Evolutionary conservation across 192 early-diverging fungal species (phyloP).

Genomic region (Mortierella claussenii): DNA sequence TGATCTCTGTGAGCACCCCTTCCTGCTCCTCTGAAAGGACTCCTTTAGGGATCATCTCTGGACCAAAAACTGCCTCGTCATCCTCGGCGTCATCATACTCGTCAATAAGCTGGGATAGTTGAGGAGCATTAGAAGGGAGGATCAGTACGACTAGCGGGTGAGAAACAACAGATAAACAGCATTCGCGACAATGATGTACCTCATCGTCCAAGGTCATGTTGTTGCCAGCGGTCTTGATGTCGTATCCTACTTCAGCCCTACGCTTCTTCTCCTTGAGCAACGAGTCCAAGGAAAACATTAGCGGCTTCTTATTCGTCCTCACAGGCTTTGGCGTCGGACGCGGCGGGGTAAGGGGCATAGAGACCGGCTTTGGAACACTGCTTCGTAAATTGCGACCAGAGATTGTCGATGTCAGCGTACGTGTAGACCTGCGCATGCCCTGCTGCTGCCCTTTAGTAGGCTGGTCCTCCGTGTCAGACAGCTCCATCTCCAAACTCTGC

Average conservation of each 20-base stretch:
- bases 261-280: slow-evolving; percentile 45
- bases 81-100: slow-evolving; percentile 26
- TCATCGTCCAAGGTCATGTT: slow-evolving; percentile 11
- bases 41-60: slow-evolving; percentile 25
- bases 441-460: neutral
- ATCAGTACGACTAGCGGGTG: too few relatives aligned
- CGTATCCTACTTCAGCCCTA: slow-evolving; percentile 24
- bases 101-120: slow-evolving; percentile 8
- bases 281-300: slow-evolving; percentile 23
- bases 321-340: neutral
- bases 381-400: slow-evolving; percentile 2
- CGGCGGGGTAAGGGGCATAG: neutral
- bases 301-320: neutral
- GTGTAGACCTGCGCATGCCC: neutral
- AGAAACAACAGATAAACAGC: too few relatives aligned
- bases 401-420: neutral
- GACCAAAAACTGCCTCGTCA: neutral
- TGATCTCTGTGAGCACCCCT: slow-evolving; percentile 25
- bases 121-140: neutral
- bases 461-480: neutral
- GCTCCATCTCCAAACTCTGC: neutral
- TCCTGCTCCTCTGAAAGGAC: slow-evolving; percentile 41
- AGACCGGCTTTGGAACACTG: neutral
- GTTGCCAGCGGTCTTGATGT: slow-evolving; percentile 12
- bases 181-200: too few relatives aligned